Conservation (phyloP, 208 protist genomes). For the Crithidia sp. region DNA sequence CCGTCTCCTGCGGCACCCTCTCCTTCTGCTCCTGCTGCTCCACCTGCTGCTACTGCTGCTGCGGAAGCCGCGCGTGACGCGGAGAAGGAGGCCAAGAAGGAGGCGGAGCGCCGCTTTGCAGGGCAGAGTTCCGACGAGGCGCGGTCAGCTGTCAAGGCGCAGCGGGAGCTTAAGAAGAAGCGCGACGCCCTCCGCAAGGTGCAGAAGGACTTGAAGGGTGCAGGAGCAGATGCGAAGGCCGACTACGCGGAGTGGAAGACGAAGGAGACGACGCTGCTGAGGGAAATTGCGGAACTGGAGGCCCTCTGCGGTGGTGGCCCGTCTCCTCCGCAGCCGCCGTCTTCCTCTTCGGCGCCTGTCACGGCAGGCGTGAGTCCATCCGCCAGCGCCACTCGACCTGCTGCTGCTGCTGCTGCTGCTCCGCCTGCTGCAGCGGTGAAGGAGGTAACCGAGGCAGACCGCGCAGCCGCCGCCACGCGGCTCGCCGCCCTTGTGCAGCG, state of each 20-base stretch:
- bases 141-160: conserved; percentile 39
- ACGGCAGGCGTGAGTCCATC: conserved; percentile 6
- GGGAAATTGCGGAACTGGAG: conserved; percentile 28
- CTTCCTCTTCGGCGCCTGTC: conserved; percentile 6
- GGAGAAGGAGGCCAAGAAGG: conserved; percentile 40
- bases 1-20: background rate
- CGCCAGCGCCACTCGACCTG: background rate
- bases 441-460: conserved; percentile 43
- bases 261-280: conserved; percentile 37
- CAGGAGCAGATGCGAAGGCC: conserved; percentile 31
- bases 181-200: conserved; percentile 52
- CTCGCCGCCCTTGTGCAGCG: conserved; percentile 35
- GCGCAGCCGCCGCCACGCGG: conserved; percentile 15
- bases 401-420: background rate
- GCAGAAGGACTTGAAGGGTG: conserved; percentile 52
- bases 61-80: background rate
- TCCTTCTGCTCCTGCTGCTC: background rate
- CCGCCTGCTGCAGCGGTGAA: background rate
- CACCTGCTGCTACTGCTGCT: background rate
- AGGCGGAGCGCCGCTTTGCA: conserved; percentile 32
- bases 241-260: conserved; percentile 36
- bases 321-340: background rate
- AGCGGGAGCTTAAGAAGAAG: conserved; percentile 75
- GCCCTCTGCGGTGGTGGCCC: background rate
- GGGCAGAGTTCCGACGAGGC: conserved; percentile 49